Base-by-base conservation (phyloP, 352 stramenopile genomes). In the Globisporangium perplexum region DNA sequence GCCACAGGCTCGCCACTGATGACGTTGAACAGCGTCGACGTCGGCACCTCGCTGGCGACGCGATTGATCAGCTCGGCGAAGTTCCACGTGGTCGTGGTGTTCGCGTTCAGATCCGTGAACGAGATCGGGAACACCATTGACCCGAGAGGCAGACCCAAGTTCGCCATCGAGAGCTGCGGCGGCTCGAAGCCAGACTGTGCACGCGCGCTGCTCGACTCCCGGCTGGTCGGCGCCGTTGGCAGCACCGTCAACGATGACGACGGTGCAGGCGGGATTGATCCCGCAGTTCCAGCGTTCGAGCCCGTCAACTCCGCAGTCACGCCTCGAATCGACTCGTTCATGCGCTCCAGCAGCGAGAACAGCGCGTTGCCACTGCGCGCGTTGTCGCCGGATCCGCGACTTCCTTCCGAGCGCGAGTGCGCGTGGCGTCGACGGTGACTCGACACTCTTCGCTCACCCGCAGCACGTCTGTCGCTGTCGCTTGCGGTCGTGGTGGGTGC, bases 71-170 rank as follows among this genome's bases (percentile, higher is more conserved):
- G 71, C 20, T 76, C 74, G 2, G 66, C 70, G 33, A 90, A 69
- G 45, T 87, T 81, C 79, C 79, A 90, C 28, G 68, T 77, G 11
- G 59, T 82, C 35, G 65, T 68, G 48, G 71, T 65, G n/a, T 60
- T 69, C 5, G 65, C 57, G 22, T 68, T 72, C 1, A 77, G 51
- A 46, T 67, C 71, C 1, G 71, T 60, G 30, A 83, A 54, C 6
- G 66, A 75, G 28, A 83, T 80, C 4, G 74, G 74, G 46, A 83
- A 79, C 39, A 86, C 66, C 35, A 85, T 63, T 18, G 74, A 81
- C n/a, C 65, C 65, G 11, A 83, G 55, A 4, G 72, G 74, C 6
- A 73, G 24, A 15, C 62, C 61, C 24, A 84, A 60, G 14, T 61
- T 61, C 30, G 66, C 48, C 36, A 82, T 71, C 20, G 55, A 55